These are phyloP conservation scores for Grigorovia jiainica DNA, from an alignment of 805 yeast species.

Conservation along the genomic window DNA sequence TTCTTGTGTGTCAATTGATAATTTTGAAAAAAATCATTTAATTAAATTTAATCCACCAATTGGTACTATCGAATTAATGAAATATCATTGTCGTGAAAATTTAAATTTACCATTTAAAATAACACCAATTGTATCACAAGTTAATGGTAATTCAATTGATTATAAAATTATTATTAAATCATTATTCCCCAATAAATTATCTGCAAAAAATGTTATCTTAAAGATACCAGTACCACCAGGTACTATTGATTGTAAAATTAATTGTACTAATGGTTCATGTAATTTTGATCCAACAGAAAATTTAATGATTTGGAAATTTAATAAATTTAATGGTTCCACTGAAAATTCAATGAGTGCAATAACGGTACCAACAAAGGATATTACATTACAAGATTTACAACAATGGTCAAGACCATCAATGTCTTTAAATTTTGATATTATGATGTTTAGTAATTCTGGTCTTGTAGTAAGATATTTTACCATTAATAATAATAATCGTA, in stretches of 20 bases:
- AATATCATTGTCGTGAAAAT: conserved; percentile 51
- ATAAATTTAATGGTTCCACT: conserved; percentile 56
- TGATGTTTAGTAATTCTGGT: conserved; percentile 73
- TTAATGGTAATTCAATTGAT: conserved; percentile 34
- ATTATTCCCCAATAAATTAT: conserved; percentile 44
- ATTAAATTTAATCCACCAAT: conserved; percentile 81
- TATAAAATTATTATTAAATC: conserved; percentile 57
- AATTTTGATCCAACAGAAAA: conserved; percentile 60
- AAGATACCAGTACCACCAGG: conserved; percentile 63
- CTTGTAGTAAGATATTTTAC: conserved; percentile 62
- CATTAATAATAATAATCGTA: conserved; percentile 41
- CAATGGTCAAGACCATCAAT: conserved; percentile 72
- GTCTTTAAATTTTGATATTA: conserved; percentile 53
- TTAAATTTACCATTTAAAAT: conserved; percentile 64
- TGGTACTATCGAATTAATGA: conserved; percentile 77
- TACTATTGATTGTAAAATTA: conserved; percentile 38
- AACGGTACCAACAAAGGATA: conserved; percentile 31
- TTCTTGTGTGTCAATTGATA: conserved; percentile 69
- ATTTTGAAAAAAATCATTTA: conserved; percentile 53
- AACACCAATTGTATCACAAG: conserved; percentile 41
- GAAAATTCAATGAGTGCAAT: conserved; percentile 54
- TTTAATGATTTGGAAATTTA: conserved; percentile 59
- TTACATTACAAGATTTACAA: conserved; percentile 16
- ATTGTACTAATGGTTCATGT: conserved; percentile 53
- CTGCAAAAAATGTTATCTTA: conserved; percentile 55